Conservation (phyloP, 2,329 filamentous ascomycete species). For the Microdochium nivale region DNA sequence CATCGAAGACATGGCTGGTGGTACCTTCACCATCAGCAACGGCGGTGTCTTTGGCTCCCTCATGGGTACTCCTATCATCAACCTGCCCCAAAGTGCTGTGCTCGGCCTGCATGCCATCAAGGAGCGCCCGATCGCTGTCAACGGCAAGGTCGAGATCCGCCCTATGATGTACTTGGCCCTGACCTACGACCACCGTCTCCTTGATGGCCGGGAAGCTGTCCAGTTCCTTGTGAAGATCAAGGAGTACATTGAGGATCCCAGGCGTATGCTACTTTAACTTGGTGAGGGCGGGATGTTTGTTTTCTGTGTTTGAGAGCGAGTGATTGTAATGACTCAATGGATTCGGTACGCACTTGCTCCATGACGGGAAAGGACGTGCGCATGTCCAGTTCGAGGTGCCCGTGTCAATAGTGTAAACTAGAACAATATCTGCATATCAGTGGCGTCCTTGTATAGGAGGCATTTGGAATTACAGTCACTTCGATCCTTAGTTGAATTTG, state of each 20-base stretch:
- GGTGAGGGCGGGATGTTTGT: slow-evolving; percentile 4
- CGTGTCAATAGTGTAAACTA: slow-evolving; percentile 9
- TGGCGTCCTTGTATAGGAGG: not conserved
- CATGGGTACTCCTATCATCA: slow-evolving; percentile 98
- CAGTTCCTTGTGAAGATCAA: slow-evolving; percentile 97
- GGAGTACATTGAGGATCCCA: slow-evolving; percentile 93
- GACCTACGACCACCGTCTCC: slow-evolving; percentile 92
- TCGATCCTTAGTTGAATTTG: not conserved
- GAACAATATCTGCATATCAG: slow-evolving; percentile 4
- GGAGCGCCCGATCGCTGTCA: slow-evolving; percentile 79
- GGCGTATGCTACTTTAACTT: slow-evolving; percentile 70
- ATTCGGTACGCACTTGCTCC: not conserved
- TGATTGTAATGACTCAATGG: slow-evolving; percentile 1
- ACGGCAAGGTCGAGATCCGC: slow-evolving; percentile 89
- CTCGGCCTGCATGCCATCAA: slow-evolving; percentile 95
- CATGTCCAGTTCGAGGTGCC: slow-evolving; percentile 1
- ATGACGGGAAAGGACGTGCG: not conserved
- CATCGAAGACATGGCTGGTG: slow-evolving; percentile 98
- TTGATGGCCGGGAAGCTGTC: slow-evolving; percentile 91
- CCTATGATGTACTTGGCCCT: slow-evolving; percentile 99
- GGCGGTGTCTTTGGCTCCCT: slow-evolving; percentile 94
- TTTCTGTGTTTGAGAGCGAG: not conserved
- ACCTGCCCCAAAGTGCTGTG: slow-evolving; percentile 86
- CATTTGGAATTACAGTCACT: not conserved
- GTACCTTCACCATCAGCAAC: slow-evolving; percentile 97